Percentiles rank a stretch among this genome's conserved stretches.
phyloP scores from a whole-genome alignment of 2,329 filamentous ascomycete genomes.

The Talaromyces sp. region DNA sequence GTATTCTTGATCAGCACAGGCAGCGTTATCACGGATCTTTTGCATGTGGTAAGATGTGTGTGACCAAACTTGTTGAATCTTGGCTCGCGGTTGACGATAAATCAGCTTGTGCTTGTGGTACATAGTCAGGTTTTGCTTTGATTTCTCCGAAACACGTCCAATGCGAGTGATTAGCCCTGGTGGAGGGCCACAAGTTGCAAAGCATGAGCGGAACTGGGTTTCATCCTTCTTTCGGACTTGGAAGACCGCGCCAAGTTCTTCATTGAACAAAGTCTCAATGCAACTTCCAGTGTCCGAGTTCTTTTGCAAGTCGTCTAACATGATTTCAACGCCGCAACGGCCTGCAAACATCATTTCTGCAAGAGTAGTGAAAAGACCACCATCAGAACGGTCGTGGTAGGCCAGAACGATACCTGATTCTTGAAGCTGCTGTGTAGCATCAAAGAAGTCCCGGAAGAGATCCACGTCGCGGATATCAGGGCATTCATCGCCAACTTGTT shows the following conservation, averaged over 20 bases:
- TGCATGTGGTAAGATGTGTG: constrained; percentile 89
- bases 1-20: constrained; percentile 79
- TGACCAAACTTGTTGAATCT: constrained; percentile 84
- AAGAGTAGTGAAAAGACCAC: constrained; percentile 82
- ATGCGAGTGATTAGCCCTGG: constrained; percentile 78
- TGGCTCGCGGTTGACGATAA: constrained; percentile 62
- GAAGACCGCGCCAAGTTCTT: constrained; percentile 94
- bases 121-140: constrained; percentile 72
- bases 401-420: constrained; percentile 72
- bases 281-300: constrained; percentile 60
- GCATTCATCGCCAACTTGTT: constrained; percentile 75
- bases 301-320: constrained; percentile 63
- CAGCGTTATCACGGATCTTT: constrained; percentile 79
- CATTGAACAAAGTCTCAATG: constrained; percentile 82
- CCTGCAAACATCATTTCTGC: constrained; percentile 99
- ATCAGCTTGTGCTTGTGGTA: constrained; percentile 65
- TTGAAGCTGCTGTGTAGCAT: constrained; percentile 68
- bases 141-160: constrained; percentile 62
- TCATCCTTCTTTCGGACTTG: constrained; percentile 84
- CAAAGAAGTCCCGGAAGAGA: constrained; percentile 82
- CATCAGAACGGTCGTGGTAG: constrained; percentile 92
- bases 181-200: constrained; percentile 83
- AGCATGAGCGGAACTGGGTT: constrained; percentile 79
- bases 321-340: constrained; percentile 78
- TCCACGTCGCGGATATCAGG: constrained; percentile 82